phyloP scores from a whole-genome alignment of 805 yeast genomes.

The Ogataea salicorniae region DNA sequence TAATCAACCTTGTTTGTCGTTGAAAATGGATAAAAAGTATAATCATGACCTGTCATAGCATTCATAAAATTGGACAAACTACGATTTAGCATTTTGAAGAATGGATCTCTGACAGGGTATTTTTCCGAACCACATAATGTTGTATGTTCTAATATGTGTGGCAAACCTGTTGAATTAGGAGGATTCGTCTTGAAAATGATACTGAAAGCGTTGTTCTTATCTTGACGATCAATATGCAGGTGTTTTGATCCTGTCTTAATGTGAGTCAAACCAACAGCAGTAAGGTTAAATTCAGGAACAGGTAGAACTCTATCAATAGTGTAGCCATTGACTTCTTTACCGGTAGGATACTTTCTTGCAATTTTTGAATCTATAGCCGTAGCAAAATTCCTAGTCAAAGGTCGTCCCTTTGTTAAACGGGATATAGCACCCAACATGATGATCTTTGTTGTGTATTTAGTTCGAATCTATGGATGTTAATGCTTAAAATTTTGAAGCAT shows the following conservation, averaged over 20 bases:
- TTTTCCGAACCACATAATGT: slow-evolving; percentile 90
- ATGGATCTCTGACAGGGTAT: slow-evolving; percentile 94
- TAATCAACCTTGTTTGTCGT: slow-evolving; percentile 85
- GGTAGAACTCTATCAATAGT: slow-evolving; percentile 56
- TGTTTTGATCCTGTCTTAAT: slow-evolving; percentile 69
- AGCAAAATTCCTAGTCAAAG: slow-evolving; percentile 1
- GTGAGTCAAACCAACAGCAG: slow-evolving; percentile 73
- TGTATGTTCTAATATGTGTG: slow-evolving; percentile 94
- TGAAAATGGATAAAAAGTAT: slow-evolving; percentile 93
- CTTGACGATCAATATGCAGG: slow-evolving; percentile 79
- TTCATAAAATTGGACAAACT: slow-evolving; percentile 97
- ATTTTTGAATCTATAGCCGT: slow-evolving; percentile 11
- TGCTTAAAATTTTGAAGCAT: no score
- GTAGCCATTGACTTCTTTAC: slow-evolving; percentile 61
- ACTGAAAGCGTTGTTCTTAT: slow-evolving; percentile 81
- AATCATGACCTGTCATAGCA: slow-evolving; percentile 98
- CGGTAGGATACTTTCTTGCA: slow-evolving; percentile 53
- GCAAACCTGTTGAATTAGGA: slow-evolving; percentile 91
- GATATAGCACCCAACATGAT: not conserved
- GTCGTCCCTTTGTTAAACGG: not conserved
- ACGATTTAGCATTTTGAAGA: slow-evolving; percentile 92
- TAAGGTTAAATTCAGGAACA: slow-evolving; percentile 76
- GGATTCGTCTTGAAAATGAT: slow-evolving; percentile 92
- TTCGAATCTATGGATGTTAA: no score
- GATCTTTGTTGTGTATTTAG: no score